Evolutionary conservation across 129 eudicot species (phyloP), one percentile per base, ranked within the genome.

Genomic region (Centrapalus pauciflorus): DNA sequence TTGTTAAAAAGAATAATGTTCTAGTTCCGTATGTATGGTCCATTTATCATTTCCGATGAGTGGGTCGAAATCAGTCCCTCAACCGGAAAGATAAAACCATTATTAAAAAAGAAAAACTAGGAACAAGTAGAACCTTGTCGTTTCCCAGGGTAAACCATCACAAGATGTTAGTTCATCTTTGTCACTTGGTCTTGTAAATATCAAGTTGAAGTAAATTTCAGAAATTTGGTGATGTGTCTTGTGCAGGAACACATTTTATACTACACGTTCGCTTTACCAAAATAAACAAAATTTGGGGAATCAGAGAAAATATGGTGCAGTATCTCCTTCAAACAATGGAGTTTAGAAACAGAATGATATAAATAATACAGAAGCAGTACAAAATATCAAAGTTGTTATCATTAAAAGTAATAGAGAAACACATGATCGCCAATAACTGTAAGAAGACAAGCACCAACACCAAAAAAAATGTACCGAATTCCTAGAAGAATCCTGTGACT

Each of bases 401-500:
- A 32, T 28, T 19, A 25, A 5, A 30, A 56, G 24, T 26, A 54
- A 43, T 67, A 32, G 11, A 7, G 30, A 45, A 63, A 55, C 59
- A 20, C 67, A 52, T 3, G 50, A 27, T 16, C n/a, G 41, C 60
- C 28, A 28, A 16, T 24, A 62, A 49, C n/a, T 16, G 12, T 20
- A 13, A 34, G n/a, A 50, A 24, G 28, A 33, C 61, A 45, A 7
- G 5, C 25, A 55, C 13, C 37, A 38, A 41, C n/a, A 56, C 14
- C 3, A 25, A 57, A 48, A 25, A 20, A 26, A n/a, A n/a, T n/a
- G 56, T 38, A 76, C 76, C 76, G 35, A 51, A 76, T 56, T 61
- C 24, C 70, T 74, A 29, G 72, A 55, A 51, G 46, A 29, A 37
- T 76, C 76, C 45, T 51, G 80, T 16, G 70, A 50, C 57, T 51